Evolutionary conservation across 805 yeast species (phyloP).

Genomic region (Metschnikowia gelsemii): DNA sequence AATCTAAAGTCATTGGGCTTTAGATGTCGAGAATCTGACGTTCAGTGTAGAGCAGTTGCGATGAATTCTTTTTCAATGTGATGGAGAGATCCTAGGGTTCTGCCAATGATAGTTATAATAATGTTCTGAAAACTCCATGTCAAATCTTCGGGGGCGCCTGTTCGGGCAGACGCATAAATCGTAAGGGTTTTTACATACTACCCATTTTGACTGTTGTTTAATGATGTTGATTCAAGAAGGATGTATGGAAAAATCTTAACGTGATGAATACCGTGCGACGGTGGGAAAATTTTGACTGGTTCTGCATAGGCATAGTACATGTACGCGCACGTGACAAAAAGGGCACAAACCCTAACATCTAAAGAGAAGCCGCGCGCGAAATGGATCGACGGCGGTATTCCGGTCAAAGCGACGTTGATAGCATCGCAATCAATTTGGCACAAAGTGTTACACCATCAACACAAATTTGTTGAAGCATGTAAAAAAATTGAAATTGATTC

Average conservation of each 20-base stretch:
- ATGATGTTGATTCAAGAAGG: conserved; percentile 18
- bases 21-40: too few relatives aligned
- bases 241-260: conserved; percentile 19
- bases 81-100: neutral
- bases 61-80: neutral
- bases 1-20: neutral
- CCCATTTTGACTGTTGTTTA: conserved; percentile 58
- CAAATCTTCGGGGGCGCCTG: conserved; percentile 1
- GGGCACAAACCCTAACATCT: conserved; percentile 22
- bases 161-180: neutral
- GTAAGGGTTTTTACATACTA: conserved; percentile 55
- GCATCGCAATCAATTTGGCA: neutral
- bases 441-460: neutral
- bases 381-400: neutral
- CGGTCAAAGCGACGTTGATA: neutral
- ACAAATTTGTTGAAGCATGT: too few relatives aligned
- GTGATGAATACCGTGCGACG: conserved; percentile 16
- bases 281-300: conserved; percentile 18
- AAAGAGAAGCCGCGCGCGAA: conserved; percentile 4
- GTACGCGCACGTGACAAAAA: conserved; percentile 13
- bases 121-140: neutral
- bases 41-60: neutral
- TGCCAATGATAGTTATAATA: neutral
- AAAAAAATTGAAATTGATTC: too few relatives aligned
- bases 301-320: conserved; percentile 11